Conservation (phyloP, 768 basidiomycete genomes). For the Butyriboletus loyo region DNA sequence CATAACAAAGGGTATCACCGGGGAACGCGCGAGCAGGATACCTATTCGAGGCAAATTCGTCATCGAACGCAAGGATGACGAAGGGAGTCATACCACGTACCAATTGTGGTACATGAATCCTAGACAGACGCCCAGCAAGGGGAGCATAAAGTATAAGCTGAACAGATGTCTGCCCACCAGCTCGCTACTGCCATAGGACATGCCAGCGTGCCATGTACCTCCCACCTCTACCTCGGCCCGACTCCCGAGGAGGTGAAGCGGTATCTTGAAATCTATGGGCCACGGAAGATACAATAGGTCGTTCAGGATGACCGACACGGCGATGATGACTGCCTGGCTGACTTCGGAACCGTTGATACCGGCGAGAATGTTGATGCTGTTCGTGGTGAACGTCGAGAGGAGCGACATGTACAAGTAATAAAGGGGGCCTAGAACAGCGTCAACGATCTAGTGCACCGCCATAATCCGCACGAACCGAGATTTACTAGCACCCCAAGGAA, state of each 20-base stretch:
- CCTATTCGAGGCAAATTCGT: constrained; percentile 45
- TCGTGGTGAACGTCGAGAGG: constrained; percentile 94
- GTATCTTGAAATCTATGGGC: constrained; percentile 71
- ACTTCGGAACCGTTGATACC: constrained; percentile 98
- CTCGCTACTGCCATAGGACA: constrained; percentile 81
- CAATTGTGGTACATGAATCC: constrained; percentile 97
- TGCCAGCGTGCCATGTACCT: constrained; percentile 78
- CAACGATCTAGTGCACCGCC: not conserved
- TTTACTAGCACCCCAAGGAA: constrained; percentile 80
- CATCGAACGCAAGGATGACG: not conserved
- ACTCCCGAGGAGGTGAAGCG: constrained; percentile 65
- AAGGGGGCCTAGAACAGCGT: constrained; percentile 63
- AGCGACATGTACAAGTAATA: constrained; percentile 98
- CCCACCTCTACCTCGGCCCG: constrained; percentile 69
- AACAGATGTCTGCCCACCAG: constrained; percentile 93
- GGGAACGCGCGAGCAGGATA: constrained; percentile 94
- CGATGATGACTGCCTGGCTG: constrained; percentile 89
- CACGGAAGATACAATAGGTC: constrained; percentile 93
- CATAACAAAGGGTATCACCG: constrained; percentile 96
- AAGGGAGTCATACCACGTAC: constrained; percentile 43
- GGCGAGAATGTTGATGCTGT: constrained; percentile 98
- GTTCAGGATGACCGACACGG: constrained; percentile 85
- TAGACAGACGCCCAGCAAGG: constrained; percentile 83
- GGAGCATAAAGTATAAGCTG: constrained; percentile 96
- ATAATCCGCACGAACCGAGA: constrained; percentile 61